phyloP scores from a whole-genome alignment of 2,329 filamentous ascomycete species.

The Metarhizium anisopliae region DNA sequence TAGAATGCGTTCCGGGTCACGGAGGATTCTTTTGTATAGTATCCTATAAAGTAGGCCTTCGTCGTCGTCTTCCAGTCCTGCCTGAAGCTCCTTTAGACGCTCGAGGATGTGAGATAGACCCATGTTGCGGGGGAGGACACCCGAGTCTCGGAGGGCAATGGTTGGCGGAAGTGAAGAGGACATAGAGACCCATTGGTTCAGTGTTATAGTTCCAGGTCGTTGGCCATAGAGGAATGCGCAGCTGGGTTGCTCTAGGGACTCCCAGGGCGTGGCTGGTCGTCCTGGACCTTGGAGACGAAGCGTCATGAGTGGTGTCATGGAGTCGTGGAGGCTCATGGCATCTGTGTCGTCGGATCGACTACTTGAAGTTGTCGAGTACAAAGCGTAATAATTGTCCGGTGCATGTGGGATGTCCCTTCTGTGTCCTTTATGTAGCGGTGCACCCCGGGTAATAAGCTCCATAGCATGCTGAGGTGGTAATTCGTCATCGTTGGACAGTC shows the following conservation, averaged over 20 bases:
- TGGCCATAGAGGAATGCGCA: conserved; percentile 59
- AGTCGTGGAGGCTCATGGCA: conserved; percentile 39
- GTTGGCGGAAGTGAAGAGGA: conserved; percentile 46
- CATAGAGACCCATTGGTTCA: conserved; percentile 59
- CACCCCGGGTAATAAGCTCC: conserved; percentile 49
- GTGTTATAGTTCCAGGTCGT: conserved; percentile 59
- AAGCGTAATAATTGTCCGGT: conserved; percentile 44
- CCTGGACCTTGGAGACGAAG: conserved; percentile 36
- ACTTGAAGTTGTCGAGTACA: conserved; percentile 42
- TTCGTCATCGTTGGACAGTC: conserved; percentile 37
- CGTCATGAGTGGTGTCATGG: conserved; percentile 51
- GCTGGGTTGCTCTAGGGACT: conserved; percentile 66
- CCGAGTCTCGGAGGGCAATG: conserved; percentile 49
- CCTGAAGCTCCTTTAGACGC: conserved; percentile 49
- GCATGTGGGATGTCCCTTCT: conserved; percentile 45
- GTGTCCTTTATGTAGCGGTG: conserved; percentile 47
- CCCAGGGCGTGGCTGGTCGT: conserved; percentile 48
- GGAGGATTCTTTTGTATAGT: conserved; percentile 59
- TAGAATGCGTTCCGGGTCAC: conserved; percentile 54
- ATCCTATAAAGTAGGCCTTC: conserved; percentile 51
- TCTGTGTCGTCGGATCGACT: conserved; percentile 37
- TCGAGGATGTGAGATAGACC: conserved; percentile 48
- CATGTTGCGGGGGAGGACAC: conserved; percentile 50
- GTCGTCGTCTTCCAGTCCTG: conserved; percentile 46
- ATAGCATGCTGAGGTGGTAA: conserved; percentile 45